These are phyloP conservation scores for Allium sativum DNA, from an alignment of 106 monocot genomes.

Conservation along the genomic window DNA sequence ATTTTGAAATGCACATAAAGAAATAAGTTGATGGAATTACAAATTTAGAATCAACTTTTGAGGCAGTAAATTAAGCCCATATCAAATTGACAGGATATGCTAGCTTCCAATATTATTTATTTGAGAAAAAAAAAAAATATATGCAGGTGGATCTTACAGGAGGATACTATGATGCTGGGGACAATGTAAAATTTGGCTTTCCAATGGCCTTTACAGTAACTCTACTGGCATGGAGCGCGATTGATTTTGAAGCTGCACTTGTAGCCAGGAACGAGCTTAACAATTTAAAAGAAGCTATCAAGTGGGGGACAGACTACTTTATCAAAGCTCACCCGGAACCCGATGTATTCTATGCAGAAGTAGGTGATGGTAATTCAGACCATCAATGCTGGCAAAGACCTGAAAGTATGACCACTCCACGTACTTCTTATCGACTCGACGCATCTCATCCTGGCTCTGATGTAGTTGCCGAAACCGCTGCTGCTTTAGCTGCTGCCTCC, in stretches of 20 bases:
- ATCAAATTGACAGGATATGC: no score
- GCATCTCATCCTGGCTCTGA: slow-evolving; percentile 33
- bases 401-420: slow-evolving; percentile 64
- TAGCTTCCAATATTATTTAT: no score
- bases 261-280: slow-evolving; percentile 23
- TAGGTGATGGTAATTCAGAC: slow-evolving; percentile 69
- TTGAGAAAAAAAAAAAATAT: no score
- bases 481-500: slow-evolving; percentile 50
- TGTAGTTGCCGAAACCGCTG: slow-evolving; percentile 47
- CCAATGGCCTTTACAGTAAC: slow-evolving; percentile 67
- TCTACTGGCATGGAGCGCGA: slow-evolving; percentile 42
- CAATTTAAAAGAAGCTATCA: slow-evolving; percentile 35
- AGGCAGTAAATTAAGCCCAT: no score
- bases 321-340: slow-evolving; percentile 27
- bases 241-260: slow-evolving; percentile 24
- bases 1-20: no score
- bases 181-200: slow-evolving; percentile 28
- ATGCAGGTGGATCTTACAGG: slow-evolving; percentile 63
- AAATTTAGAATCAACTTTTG: no score
- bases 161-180: slow-evolving; percentile 56
- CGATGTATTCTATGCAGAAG: slow-evolving; percentile 37
- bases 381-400: slow-evolving; percentile 68
- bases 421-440: slow-evolving; percentile 28
- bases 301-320: slow-evolving; percentile 70
- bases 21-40: no score